Evolutionary conservation across 805 yeast genomes (phyloP), one percentile per base, ranked within the genome.

Genomic region (Candida succiphila): DNA sequence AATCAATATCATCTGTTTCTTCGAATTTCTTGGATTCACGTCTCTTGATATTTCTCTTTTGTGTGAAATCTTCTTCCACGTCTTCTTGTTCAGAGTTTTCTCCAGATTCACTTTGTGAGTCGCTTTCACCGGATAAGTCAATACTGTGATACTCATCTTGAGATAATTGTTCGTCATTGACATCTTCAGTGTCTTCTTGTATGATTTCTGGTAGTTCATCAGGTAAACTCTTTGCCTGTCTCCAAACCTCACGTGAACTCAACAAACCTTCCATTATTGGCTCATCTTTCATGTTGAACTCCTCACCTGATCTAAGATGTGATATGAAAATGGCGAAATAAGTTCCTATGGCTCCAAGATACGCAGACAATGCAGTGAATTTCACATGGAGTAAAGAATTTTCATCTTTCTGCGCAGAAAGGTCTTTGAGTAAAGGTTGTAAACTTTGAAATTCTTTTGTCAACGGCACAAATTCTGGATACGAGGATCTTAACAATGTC

Each of bases 241-340:
- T 72, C 95, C 96, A 88, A 14, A 84, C 68, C 49, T 89, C 96
- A 43, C 94, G 70, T 3, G 92, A 68, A 34, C 81, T 76, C 34
- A 89, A 61, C 23, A 89, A 78, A 20, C 81, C 72, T 48, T 84
- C 87, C 96, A 92, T 89, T 2, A 89, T 79, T 3, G 89, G 82
- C 43, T 82, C 89, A 36, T 85, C 94, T 46, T 85, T 86, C 80
- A 88, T 76, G 9, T 72, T 60, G 36, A 54, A 50, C 16, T 37
- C 45, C 33, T 75, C 80, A 19, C 73, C 78, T 17, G 62, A 61
- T 29, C 61, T 57, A 26, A 78, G 49, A 29, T 72, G 68, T 25
- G 75, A 75, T 14, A 72, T 57, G 41, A 89, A 73, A 13, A 92
- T 51, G 3, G 95, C 81, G 46, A 89, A 74, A 53, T 87, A 89